These are phyloP conservation scores for Candida vaughaniae DNA, from an alignment of 805 yeast genomes.

Conservation along the genomic window DNA sequence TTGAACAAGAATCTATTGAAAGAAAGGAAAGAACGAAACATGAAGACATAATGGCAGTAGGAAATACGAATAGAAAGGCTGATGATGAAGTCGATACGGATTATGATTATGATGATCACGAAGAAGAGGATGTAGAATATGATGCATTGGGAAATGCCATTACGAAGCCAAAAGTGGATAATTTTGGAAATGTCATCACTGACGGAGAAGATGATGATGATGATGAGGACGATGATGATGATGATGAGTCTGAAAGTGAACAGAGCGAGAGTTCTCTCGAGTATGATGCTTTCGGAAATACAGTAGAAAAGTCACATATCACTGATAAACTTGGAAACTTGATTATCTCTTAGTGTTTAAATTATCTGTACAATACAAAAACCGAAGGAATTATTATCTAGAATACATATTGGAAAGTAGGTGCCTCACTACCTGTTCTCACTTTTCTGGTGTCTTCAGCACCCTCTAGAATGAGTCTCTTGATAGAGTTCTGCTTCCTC, in stretches of 20 bases:
- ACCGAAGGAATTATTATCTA: no score
- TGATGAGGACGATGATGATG: conserved; percentile 1
- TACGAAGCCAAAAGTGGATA: neutral
- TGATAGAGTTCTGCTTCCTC: neutral
- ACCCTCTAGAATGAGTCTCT: conserved; percentile 2
- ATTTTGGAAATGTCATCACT: conserved; percentile 6
- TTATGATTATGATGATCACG: conserved; percentile 15
- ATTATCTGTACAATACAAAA: no score
- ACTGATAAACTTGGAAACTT: conserved; percentile 1
- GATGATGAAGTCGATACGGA: conserved; percentile 13
- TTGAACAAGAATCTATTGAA: conserved; percentile 65
- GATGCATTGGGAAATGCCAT: conserved; percentile 22
- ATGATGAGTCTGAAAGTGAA: conserved; percentile 2
- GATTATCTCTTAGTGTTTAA: neutral
- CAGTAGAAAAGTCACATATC: neutral
- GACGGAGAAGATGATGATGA: conserved; percentile 13
- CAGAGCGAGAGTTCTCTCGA: neutral
- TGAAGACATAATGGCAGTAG: conserved; percentile 74
- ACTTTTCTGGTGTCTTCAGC: conserved; percentile 6
- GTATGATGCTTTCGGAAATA: conserved; percentile 8
- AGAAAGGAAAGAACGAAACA: conserved; percentile 53
- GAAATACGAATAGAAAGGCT: conserved; percentile 62
- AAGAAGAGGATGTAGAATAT: conserved; percentile 15
- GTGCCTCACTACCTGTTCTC: conserved; percentile 6
- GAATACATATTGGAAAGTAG: conserved; percentile 3